Percentiles rank a stretch among this genome's conserved stretches.
Conservation (phyloP, 2,329 filamentous ascomycete genomes). For the Magnaporthiopsis poae region DNA sequence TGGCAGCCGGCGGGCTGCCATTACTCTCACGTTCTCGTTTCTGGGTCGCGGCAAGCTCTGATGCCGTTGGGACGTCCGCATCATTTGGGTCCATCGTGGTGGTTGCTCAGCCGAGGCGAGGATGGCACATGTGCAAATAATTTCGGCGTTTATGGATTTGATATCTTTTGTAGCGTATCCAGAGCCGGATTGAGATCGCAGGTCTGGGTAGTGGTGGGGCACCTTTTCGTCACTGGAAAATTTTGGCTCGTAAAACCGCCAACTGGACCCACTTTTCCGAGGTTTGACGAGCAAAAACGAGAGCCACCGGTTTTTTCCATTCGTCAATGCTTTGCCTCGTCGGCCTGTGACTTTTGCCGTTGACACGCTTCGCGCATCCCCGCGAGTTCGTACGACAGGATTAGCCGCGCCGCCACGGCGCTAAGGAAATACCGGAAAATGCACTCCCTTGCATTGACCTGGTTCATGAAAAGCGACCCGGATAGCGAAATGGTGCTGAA, state of each 20-base stretch:
- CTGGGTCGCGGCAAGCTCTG: not conserved
- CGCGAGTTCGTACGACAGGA: too few species aligned
- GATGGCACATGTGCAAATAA: not conserved
- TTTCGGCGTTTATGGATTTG: too few species aligned
- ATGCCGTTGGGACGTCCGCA: not conserved
- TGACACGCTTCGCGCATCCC: too few species aligned
- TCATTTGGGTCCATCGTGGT: not conserved
- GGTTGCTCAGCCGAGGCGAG: not conserved
- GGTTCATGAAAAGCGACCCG: too few species aligned
- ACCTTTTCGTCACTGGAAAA: not conserved
- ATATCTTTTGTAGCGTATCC: not conserved
- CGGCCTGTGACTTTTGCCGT: too few species aligned
- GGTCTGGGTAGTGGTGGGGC: not conserved
- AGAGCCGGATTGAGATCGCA: not conserved
- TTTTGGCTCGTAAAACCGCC: not conserved
- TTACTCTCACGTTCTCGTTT: constrained; percentile 12
- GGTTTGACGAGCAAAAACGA: too few species aligned
- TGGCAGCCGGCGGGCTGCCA: constrained; percentile 29
- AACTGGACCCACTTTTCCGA: not conserved
- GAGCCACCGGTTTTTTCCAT: too few species aligned
- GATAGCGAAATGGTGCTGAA: too few species aligned
- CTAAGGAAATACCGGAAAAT: too few species aligned
- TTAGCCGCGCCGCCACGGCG: too few species aligned
- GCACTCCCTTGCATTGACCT: too few species aligned
- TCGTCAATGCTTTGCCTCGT: too few species aligned